These are phyloP conservation scores for Magnolia kwangsiensis DNA, from an alignment of 164 flowering plant species.

Conservation along the genomic window DNA sequence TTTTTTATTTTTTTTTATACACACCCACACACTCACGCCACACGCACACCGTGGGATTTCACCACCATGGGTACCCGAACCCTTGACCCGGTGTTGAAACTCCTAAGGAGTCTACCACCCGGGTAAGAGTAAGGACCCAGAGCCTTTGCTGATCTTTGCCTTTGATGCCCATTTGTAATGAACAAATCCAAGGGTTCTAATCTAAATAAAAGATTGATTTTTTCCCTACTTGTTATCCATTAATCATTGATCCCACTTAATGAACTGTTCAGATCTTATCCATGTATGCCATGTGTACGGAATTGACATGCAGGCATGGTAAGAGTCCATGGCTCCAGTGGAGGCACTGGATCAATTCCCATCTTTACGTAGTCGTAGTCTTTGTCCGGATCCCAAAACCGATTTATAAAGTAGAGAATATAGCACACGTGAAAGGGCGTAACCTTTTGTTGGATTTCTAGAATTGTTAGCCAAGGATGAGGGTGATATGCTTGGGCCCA, in stretches of 20 bases:
- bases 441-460: not conserved
- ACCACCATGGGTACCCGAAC: no score
- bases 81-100: no score
- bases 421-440: not conserved
- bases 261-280: not conserved
- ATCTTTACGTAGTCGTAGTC: constrained; percentile 7
- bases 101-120: no score
- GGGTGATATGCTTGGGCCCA: not conserved
- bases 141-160: not conserved
- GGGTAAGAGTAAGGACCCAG: no score
- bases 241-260: not conserved
- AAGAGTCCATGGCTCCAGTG: not conserved
- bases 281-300: no score
- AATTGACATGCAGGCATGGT: not conserved
- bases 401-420: not conserved
- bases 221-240: no score
- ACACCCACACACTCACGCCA: no score
- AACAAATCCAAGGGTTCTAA: no score
- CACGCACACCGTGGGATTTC: no score
- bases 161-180: no score
- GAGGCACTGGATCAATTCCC: not conserved
- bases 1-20: no score
- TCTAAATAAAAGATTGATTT: not conserved
- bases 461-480: not conserved
- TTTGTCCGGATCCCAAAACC: not conserved